Percentiles rank a stretch among this genome's conserved stretches.
phyloP scores from a whole-genome alignment of 208 protist species.

The Trichomonas tenax region DNA sequence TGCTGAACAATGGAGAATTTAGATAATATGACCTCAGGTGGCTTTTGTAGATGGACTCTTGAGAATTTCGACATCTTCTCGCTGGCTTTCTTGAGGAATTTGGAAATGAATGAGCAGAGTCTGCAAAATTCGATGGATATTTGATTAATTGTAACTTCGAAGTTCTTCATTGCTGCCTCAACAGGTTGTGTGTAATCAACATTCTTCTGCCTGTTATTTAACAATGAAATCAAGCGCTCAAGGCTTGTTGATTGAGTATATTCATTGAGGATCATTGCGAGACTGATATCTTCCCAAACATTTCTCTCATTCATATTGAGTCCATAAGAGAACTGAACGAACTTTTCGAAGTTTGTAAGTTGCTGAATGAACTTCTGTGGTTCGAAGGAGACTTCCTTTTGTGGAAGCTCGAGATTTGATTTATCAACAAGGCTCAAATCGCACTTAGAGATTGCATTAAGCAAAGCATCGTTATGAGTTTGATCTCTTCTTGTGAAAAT shows the following conservation, averaged over 20 bases:
- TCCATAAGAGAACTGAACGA: neutral
- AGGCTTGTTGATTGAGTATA: neutral
- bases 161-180: neutral
- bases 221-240: neutral
- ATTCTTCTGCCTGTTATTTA: neutral
- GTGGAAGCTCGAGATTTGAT: neutral
- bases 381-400: neutral
- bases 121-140: neutral
- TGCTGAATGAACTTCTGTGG: neutral
- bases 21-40: neutral
- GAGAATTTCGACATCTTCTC: neutral
- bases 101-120: neutral
- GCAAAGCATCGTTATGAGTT: neutral
- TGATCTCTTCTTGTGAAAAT: neutral
- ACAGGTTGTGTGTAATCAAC: neutral
- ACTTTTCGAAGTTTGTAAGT: neutral
- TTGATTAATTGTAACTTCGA: neutral
- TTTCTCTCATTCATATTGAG: neutral
- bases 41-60: neutral
- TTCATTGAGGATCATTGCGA: neutral
- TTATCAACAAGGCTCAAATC: neutral
- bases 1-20: neutral
- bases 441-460: neutral
- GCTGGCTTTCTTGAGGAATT: neutral
- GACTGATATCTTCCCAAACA: neutral